Evolutionary conservation across 2,329 filamentous ascomycete genomes (phyloP).

Genomic region (Clonostachys rosea): DNA sequence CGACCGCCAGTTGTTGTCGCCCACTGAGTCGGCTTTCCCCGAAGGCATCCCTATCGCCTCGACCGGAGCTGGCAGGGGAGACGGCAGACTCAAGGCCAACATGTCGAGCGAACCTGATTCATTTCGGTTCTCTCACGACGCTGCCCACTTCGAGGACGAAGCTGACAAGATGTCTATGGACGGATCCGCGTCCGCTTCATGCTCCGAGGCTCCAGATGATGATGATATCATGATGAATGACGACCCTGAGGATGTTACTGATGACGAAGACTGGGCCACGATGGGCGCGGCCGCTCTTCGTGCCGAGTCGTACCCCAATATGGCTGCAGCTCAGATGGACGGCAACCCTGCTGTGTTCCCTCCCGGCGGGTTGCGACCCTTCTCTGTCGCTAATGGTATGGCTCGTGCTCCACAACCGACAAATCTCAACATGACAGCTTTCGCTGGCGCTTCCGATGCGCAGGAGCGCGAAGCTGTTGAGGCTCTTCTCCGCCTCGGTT

Average conservation of each 20-base stretch:
- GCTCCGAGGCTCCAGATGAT: constrained; percentile 68
- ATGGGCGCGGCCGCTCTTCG: constrained; percentile 84
- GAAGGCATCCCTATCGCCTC: constrained; percentile 51
- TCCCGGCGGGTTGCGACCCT: constrained; percentile 36
- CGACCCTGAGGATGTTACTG: constrained; percentile 81
- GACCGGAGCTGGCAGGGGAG: constrained; percentile 33
- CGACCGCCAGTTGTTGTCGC: constrained; percentile 33
- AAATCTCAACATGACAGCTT: constrained; percentile 41
- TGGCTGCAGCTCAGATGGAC: constrained; percentile 50
- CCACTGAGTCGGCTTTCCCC: constrained; percentile 25
- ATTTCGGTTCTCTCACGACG: constrained; percentile 70
- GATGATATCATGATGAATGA: constrained; percentile 65
- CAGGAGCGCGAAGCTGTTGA: constrained; percentile 81
- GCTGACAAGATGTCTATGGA: constrained; percentile 94
- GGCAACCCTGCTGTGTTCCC: background rate
- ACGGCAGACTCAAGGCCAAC: constrained; percentile 41
- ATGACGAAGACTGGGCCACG: constrained; percentile 93
- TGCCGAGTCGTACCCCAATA: constrained; percentile 56
- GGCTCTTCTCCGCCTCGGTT: constrained; percentile 75
- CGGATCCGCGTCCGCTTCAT: constrained; percentile 65
- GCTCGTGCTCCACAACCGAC: constrained; percentile 45
- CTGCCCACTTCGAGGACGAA: constrained; percentile 69
- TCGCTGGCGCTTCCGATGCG: constrained; percentile 52
- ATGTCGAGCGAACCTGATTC: constrained; percentile 66
- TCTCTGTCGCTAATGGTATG: constrained; percentile 53